These are phyloP conservation scores for Lathyrus tuberosus DNA, from an alignment of 306 rosid species.

Conservation along the genomic window DNA sequence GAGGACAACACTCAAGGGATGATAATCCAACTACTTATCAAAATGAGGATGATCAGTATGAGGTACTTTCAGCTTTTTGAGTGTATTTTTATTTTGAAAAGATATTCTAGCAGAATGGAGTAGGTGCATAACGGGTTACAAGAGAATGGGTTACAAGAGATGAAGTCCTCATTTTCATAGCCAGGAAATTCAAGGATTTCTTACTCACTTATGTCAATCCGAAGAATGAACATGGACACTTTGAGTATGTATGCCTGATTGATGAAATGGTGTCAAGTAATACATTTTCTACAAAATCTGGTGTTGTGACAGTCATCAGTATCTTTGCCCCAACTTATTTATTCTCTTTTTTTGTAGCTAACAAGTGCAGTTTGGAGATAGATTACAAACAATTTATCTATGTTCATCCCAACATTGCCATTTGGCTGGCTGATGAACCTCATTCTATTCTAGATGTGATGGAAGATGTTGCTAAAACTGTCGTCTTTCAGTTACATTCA, in stretches of 20 bases:
- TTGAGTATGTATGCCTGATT: slow-evolving; percentile 78
- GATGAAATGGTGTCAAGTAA: slow-evolving; percentile 96
- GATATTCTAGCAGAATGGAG: too few species aligned
- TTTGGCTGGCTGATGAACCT: slow-evolving; percentile 99
- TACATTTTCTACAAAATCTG: slow-evolving; percentile 15
- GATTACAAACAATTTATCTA: slow-evolving; percentile 93
- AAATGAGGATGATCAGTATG: slow-evolving; percentile 73
- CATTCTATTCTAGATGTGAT: slow-evolving; percentile 94
- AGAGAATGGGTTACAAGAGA: slow-evolving; percentile 98
- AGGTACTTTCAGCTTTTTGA: too few species aligned
- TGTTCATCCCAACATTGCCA: slow-evolving; percentile 96
- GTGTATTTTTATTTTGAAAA: too few species aligned
- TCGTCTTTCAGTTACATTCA: too few species aligned
- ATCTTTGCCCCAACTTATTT: background rate
- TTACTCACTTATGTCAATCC: too few species aligned
- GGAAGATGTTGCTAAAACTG: slow-evolving; percentile 97
- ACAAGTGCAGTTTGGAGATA: slow-evolving; percentile 90
- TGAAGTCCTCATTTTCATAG: too few species aligned
- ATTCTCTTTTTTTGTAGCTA: too few species aligned
- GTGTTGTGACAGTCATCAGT: background rate
- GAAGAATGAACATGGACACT: slow-evolving; percentile 61
- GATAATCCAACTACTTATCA: slow-evolving; percentile 89
- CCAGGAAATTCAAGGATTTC: too few species aligned
- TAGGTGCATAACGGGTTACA: too few species aligned
- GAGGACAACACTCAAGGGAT: slow-evolving; percentile 66